Conservation (phyloP, 208 protist genomes). For the Wallacemonas sp. region DNA sequence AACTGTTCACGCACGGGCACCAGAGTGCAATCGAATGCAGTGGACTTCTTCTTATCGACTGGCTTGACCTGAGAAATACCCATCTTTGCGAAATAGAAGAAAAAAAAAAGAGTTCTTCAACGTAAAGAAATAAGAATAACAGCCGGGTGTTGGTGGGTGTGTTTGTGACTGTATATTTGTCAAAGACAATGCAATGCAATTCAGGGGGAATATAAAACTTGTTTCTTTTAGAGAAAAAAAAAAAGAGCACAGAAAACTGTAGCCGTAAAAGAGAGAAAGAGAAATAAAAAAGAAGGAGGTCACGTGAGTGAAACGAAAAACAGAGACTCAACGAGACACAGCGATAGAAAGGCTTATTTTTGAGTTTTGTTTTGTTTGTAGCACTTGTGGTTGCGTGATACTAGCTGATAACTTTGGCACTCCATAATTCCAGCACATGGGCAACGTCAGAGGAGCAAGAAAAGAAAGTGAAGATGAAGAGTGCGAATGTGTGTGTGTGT, state of each 20-base stretch:
- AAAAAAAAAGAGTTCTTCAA: constrained; percentile 10
- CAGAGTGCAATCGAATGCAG: constrained; percentile 28
- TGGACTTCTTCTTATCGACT: constrained; percentile 20
- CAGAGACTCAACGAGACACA: too few relatives aligned
- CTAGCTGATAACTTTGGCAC: too few relatives aligned
- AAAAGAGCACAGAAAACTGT: too few relatives aligned
- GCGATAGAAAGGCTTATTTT: too few relatives aligned
- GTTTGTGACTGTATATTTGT: too few relatives aligned
- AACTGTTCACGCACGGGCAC: constrained; percentile 41
- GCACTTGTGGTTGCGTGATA: too few relatives aligned
- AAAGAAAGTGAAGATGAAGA: too few relatives aligned
- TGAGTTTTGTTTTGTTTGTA: too few relatives aligned
- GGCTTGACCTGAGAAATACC: constrained; percentile 6
- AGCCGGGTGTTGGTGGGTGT: too few relatives aligned
- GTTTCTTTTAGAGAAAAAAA: neutral
- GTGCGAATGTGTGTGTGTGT: neutral
- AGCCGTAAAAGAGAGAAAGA: neutral
- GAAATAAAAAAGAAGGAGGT: neutral
- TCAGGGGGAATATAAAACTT: neutral
- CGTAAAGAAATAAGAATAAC: too few relatives aligned
- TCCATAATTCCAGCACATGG: too few relatives aligned
- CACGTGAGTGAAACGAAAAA: neutral
- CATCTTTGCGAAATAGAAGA: constrained; percentile 18
- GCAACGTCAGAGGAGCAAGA: too few relatives aligned
- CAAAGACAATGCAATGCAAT: neutral